phyloP scores from a whole-genome alignment of 2,329 filamentous ascomycete genomes.

The Fusarium staphyleae region DNA sequence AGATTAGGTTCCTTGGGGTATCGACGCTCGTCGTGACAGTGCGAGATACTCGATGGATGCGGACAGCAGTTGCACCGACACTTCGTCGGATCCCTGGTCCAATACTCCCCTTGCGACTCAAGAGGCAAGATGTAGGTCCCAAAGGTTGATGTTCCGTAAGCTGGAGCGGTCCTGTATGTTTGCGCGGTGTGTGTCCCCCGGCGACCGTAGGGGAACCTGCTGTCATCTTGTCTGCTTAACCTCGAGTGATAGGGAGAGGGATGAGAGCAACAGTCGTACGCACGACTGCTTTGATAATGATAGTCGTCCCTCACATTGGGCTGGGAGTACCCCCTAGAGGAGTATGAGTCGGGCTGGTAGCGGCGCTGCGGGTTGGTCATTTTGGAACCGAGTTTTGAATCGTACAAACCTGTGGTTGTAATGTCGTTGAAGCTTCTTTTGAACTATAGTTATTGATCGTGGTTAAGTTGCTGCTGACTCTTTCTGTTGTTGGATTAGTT shows the following conservation, averaged over 20 bases:
- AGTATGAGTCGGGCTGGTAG: constrained; percentile 9
- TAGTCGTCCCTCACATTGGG: background rate
- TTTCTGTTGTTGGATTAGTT: background rate
- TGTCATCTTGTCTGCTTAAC: constrained; percentile 6
- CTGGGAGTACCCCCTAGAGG: constrained; percentile 6
- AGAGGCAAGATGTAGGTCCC: constrained; percentile 36
- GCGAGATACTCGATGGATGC: constrained; percentile 29
- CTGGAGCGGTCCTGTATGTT: constrained; percentile 1
- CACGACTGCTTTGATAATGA: background rate
- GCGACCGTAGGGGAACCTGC: constrained; percentile 1
- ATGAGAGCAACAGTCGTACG: background rate
- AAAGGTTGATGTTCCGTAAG: constrained; percentile 33
- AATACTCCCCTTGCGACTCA: constrained; percentile 21
- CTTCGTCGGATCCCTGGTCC: constrained; percentile 31
- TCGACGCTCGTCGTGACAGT: constrained; percentile 12
- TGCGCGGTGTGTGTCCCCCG: background rate
- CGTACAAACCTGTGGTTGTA: constrained; percentile 7
- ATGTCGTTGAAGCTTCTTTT: background rate
- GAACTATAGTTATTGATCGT: too few species aligned
- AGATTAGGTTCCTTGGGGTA: background rate
- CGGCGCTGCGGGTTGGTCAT: constrained; percentile 27
- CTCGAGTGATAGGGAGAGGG: background rate
- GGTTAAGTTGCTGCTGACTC: background rate
- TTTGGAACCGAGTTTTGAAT: background rate
- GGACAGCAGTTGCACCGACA: constrained; percentile 38